Evolutionary conservation across 176 grass and related monocot species (phyloP), one percentile per base, ranked within the genome.

Genomic region (Alloteropsis semialata): DNA sequence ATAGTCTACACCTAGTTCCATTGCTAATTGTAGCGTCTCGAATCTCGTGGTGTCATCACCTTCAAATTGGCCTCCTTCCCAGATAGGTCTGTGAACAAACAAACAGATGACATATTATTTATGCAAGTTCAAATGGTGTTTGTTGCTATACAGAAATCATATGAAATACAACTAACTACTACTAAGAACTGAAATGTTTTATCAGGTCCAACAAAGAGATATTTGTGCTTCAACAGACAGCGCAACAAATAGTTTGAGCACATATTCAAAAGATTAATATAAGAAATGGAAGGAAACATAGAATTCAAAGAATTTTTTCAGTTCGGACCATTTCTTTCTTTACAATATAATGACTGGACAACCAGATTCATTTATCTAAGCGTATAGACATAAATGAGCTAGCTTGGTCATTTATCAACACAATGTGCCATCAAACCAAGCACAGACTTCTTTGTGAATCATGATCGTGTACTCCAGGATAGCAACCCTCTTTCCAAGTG

Each of bases 61-160:
- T 74, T 95, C 86, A 53, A 93, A 98, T 41, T 88, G 86, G 42
- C 96, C 96, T 88, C 96, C 96, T 88, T 98, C 96, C 96, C 96
- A 98, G 51, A 83, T 93, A 81, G 96, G 96, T 73, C 96, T 98
- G 75, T 64, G 71, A 71, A 75, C 53, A 87, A 86, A 81, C 16
- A 81, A 84, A 48, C 39, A 82, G 32, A 73, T 45, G 53, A 5
- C 12, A 74, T 58, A 65, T 70, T 54, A 76, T 76, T 54, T 69
- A 84, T 50, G 29, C 24, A 27, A 62, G 67, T 34, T 69, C 55
- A 55, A 59, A 14, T 61, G 51, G 6, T 68, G 27, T n/a, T 76
- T 17, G 18, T 8, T 69, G 33, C 11, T 72, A 41, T 69, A 77
- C 21, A 78, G 38, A 82, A 24, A 60, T 80, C 67, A 54, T 17